Percentiles rank a stretch among this genome's conserved stretches.
These are phyloP conservation scores for Martensiomyces pterosporus DNA, from an alignment of 192 early-diverging fungal species.

Conservation along the genomic window DNA sequence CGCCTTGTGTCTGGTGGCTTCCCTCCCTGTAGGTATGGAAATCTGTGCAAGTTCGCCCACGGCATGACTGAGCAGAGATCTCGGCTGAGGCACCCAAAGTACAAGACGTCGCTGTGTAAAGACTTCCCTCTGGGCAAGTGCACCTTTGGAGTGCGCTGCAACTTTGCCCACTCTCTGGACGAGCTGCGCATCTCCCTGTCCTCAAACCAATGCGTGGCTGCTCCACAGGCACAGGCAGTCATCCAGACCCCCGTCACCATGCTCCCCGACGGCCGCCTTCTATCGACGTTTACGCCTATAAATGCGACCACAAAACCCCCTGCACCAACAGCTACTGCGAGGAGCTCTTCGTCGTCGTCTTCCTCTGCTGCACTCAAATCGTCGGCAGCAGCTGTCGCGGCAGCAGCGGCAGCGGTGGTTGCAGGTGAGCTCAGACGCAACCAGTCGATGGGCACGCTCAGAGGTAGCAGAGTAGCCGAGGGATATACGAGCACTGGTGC, in stretches of 20 bases:
- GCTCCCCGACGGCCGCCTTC: constrained; percentile 35
- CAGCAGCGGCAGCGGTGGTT: background rate
- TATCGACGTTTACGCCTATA: constrained; percentile 33
- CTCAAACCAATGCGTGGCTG: background rate
- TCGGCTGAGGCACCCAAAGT: constrained; percentile 84
- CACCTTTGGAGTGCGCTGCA: constrained; percentile 92
- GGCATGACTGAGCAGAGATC: constrained; percentile 69
- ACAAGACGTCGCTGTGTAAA: constrained; percentile 93
- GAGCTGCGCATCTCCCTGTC: constrained; percentile 37
- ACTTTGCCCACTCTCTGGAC: constrained; percentile 75
- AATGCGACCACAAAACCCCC: no score
- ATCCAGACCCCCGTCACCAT: constrained; percentile 29
- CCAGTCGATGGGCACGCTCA: constrained; percentile 42
- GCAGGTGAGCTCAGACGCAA: constrained; percentile 35
- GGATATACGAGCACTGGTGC: no score
- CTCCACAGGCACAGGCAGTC: constrained; percentile 14
- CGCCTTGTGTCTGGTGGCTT: no score
- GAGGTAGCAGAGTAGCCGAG: background rate
- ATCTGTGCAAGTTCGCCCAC: constrained; percentile 95
- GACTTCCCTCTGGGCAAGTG: constrained; percentile 88
- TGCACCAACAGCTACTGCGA: background rate
- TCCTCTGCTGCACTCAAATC: background rate
- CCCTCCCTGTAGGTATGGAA: constrained; percentile 71
- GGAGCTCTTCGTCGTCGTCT: background rate
- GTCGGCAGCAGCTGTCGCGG: background rate